Evolutionary conservation across 768 basidiomycete genomes (phyloP).

Genomic region (Vararia minispora): DNA sequence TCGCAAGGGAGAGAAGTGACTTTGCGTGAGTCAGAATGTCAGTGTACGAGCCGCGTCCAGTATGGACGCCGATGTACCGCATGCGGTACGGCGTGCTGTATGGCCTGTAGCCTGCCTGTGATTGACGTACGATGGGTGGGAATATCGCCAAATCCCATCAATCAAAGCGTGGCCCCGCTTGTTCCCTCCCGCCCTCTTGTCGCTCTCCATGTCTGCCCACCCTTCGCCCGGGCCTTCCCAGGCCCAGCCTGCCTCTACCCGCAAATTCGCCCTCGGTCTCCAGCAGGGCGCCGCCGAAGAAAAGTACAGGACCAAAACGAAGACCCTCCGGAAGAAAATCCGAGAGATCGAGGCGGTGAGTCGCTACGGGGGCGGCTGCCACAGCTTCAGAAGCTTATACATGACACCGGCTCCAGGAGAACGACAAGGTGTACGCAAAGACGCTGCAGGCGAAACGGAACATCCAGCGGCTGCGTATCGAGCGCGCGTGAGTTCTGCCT

Average conservation of each 20-base stretch:
- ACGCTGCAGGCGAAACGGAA: constrained; percentile 69
- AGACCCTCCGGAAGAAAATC: constrained; percentile 79
- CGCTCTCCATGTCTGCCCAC: constrained; percentile 52
- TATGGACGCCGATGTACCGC: no score
- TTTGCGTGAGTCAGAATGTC: no score
- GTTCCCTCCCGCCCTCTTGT: constrained; percentile 23
- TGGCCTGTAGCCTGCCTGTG: no score
- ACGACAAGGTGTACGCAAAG: constrained; percentile 79
- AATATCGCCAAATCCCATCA: no score
- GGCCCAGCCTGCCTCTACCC: constrained; percentile 11
- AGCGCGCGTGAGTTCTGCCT: constrained; percentile 62
- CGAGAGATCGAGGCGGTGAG: constrained; percentile 75
- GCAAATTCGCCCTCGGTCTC: constrained; percentile 43
- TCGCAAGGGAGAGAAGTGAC: no score
- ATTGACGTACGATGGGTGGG: no score
- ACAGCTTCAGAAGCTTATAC: constrained; percentile 5
- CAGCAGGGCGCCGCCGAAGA: constrained; percentile 74
- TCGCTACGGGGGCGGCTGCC: constrained; percentile 12
- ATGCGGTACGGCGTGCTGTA: no score
- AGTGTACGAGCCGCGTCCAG: no score
- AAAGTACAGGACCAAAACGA: constrained; percentile 84
- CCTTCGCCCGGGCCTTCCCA: constrained; percentile 25
- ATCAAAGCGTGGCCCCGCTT: constrained; percentile 24
- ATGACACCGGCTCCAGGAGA: constrained; percentile 44
- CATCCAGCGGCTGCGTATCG: constrained; percentile 80